Evolutionary conservation across 345 rosid species (phyloP), one percentile per base, ranked within the genome.

Genomic region (Gossypium mustelinum): DNA sequence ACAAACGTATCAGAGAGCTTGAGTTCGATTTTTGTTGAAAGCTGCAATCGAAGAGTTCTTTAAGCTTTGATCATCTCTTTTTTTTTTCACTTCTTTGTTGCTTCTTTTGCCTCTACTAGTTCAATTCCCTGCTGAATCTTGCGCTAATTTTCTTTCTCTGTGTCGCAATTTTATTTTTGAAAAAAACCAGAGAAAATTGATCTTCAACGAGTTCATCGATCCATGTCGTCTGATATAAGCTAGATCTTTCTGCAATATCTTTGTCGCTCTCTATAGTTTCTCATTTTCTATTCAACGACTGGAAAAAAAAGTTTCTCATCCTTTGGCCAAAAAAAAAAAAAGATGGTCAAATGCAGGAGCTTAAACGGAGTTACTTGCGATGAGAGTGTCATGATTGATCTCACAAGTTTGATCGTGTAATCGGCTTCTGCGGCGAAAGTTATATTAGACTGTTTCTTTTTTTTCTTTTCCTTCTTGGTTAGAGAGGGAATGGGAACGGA

Each of bases 401-500:
- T 79, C 60, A 56, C 67, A 64, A 75, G 73, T 79, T 81, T 68
- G 16, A 52, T 70, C 57, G 51, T 57, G 59, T 75, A 12, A 61
- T 56, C 2, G 70, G 73, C 18, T 50, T 69, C 73, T 69, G 24
- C 73, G 44, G 17, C 59, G 44, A 16, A 50, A 11, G 13, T 51
- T 7, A 52, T 7, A 52, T 68, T 7, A 22, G 25, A 13, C 29
- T 41, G 20, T 43, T 74, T 72, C 67, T 64, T 55, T 22, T 22
- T 14, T 44, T 20, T 54, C 29, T 9, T 55, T 70, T 68, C 41
- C 41, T 18, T 55, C 14, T 69, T 59, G 68, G 79, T 24, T 29
- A 47, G 80, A 29, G 80, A 85, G 98, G 87, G 83, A 27, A 94
- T 94, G 98, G 94, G 93, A 73, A 85, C 78, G 83, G 87, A 88